Conservation (phyloP, 2,329 filamentous ascomycete genomes). For the Fusarium keratoplasticum region DNA sequence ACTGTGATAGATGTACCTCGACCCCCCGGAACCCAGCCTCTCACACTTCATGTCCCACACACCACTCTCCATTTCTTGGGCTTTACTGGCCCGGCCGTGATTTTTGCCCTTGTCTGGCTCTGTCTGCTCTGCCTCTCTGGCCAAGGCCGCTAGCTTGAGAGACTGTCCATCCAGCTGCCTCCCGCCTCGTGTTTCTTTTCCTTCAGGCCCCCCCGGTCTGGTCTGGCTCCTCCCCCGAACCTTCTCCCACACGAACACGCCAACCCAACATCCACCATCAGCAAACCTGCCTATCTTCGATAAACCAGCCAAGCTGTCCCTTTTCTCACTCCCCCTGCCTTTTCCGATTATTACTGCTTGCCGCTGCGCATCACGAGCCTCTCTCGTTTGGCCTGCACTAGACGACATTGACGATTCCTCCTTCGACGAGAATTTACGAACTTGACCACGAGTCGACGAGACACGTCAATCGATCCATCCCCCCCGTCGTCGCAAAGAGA, state of each 20-base stretch:
- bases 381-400: constrained; percentile 27
- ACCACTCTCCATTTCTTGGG: background rate
- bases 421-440: constrained; percentile 21
- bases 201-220: constrained; percentile 23
- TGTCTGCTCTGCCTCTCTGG: constrained; percentile 22
- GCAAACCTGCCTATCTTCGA: constrained; percentile 33
- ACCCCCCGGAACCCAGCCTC: background rate
- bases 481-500: constrained; percentile 23
- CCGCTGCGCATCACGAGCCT: constrained; percentile 37
- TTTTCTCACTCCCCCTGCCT: constrained; percentile 33
- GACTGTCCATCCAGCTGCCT: constrained; percentile 8
- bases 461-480: constrained; percentile 28
- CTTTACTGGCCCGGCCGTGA: background rate
- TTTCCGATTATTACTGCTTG: constrained; percentile 21
- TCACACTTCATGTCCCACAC: constrained; percentile 6
- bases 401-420: constrained; percentile 18
- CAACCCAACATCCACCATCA: constrained; percentile 29
- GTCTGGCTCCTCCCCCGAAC: constrained; percentile 38
- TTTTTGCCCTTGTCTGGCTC: background rate
- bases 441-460: constrained; percentile 22
- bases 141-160: background rate
- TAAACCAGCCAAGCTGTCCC: constrained; percentile 46
- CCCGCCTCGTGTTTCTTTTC: constrained; percentile 22
- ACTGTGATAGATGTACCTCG: constrained; percentile 15
- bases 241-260: constrained; percentile 33